Conservation (phyloP, 495 filamentous ascomycete genomes). For the Echria macrotheca region DNA sequence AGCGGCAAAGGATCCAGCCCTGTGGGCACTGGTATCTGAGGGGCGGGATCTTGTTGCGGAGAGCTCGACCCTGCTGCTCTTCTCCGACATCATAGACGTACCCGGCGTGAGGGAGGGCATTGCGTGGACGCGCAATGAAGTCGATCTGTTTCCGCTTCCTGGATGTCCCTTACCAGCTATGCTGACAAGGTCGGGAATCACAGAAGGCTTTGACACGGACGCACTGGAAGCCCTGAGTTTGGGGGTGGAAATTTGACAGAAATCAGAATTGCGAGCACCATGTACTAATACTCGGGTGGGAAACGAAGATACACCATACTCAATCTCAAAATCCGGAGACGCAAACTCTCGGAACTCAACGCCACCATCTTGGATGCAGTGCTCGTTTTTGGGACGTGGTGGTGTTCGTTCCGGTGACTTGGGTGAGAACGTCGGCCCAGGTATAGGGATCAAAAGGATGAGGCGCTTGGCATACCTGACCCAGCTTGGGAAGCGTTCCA, state of each 20-base stretch:
- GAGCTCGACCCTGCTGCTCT: background rate
- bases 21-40: background rate
- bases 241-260: too few relatives aligned
- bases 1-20: background rate
- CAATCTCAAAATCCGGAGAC: too few relatives aligned
- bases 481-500: conserved; percentile 38
- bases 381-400: background rate
- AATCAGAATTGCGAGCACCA: too few relatives aligned
- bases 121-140: conserved; percentile 6
- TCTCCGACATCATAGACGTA: background rate
- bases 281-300: too few relatives aligned
- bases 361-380: background rate
- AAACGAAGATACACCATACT: too few relatives aligned
- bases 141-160: background rate
- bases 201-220: too few relatives aligned
- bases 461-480: conserved; percentile 35
- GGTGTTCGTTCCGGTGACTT: background rate
- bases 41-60: background rate
- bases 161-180: background rate
- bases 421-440: conserved; percentile 1
- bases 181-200: background rate
- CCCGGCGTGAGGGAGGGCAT: background rate
- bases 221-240: too few relatives aligned
- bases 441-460: conserved; percentile 1
- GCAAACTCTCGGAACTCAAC: too few relatives aligned